Evolutionary conservation across 139 green algal species (phyloP).

Genomic region (Chlamydomonas applanata): DNA sequence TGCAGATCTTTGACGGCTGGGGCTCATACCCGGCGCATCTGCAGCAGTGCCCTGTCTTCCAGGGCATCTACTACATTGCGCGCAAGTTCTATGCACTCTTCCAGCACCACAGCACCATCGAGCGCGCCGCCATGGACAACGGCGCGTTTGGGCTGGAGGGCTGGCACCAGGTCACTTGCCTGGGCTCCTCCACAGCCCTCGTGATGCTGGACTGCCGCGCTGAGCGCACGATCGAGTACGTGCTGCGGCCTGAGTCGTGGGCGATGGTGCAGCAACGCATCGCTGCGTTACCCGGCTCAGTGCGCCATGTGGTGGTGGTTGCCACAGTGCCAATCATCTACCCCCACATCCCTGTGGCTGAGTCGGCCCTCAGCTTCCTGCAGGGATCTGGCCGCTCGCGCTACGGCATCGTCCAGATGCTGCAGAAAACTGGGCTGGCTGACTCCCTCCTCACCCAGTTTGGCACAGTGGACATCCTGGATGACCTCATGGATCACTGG

Average conservation of each 20-base stretch:
- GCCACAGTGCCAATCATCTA: conserved; percentile 58
- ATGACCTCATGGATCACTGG: conserved; percentile 72
- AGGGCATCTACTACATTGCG: conserved; percentile 44
- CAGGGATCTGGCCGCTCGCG: conserved; percentile 11
- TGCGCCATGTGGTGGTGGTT: conserved; percentile 57
- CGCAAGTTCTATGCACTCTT: conserved; percentile 63
- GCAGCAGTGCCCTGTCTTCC: conserved; percentile 53
- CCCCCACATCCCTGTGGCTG: conserved; percentile 43
- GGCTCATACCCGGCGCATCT: conserved; percentile 56
- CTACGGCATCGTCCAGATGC: conserved; percentile 23
- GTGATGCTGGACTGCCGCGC: conserved; percentile 41
- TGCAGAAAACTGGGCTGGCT: conserved; percentile 44
- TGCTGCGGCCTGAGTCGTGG: conserved; percentile 25
- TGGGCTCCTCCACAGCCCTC: conserved; percentile 38
- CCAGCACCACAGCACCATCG: conserved; percentile 50
- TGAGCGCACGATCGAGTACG: conserved; percentile 32
- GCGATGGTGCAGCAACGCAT: conserved; percentile 24
- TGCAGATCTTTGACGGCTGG: conserved; percentile 64
- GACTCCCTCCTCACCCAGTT: conserved; percentile 20
- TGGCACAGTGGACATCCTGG: conserved; percentile 46
- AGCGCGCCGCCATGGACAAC: conserved; percentile 14
- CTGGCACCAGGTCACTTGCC: conserved; percentile 12
- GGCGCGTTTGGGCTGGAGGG: not conserved
- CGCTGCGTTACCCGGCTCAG: conserved; percentile 21
- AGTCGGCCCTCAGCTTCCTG: conserved; percentile 27